Evolutionary conservation across 495 filamentous ascomycete genomes (phyloP).

Genomic region (Penicillium silybi): DNA sequence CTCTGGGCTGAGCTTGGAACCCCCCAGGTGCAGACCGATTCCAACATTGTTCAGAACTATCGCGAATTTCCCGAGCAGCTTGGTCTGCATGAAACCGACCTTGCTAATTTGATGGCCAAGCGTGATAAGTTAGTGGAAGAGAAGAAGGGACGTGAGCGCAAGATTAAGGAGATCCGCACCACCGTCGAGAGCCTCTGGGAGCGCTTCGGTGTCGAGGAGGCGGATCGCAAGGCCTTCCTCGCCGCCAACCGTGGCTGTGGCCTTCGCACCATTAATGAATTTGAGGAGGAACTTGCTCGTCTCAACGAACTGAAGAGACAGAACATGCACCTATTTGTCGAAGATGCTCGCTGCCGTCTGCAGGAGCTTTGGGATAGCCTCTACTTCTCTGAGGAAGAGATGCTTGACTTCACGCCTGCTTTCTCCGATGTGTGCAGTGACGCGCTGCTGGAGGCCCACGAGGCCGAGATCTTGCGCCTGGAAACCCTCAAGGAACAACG

Average conservation of each 20-base stretch:
- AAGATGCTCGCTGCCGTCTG: conserved; percentile 83
- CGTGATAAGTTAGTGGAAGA: conserved; percentile 89
- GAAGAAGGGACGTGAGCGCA: conserved; percentile 80
- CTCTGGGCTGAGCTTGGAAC: conserved; percentile 94
- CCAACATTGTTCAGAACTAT: conserved; percentile 78
- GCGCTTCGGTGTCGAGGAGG: conserved; percentile 75
- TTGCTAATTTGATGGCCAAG: conserved; percentile 65
- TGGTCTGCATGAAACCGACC: conserved; percentile 81
- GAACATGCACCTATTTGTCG: conserved; percentile 91
- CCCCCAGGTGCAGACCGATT: conserved; percentile 88
- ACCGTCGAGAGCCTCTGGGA: conserved; percentile 85
- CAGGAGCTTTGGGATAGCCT: conserved; percentile 93
- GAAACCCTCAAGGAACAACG: conserved; percentile 84
- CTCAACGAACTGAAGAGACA: conserved; percentile 91
- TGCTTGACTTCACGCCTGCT: conserved; percentile 93
- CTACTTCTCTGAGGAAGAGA: conserved; percentile 95
- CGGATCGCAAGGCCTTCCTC: conserved; percentile 79
- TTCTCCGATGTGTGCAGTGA: conserved; percentile 82
- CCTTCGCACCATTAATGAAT: conserved; percentile 85
- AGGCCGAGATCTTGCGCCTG: conserved; percentile 79
- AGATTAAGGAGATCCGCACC: conserved; percentile 67
- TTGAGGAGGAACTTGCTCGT: conserved; percentile 79
- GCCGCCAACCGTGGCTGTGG: conserved; percentile 71
- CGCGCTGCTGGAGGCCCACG: conserved; percentile 83
- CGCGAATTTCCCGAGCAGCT: conserved; percentile 89